These are phyloP conservation scores for Chlorella vulgaris DNA, from an alignment of 139 green algal genomes.

Conservation along the genomic window DNA sequence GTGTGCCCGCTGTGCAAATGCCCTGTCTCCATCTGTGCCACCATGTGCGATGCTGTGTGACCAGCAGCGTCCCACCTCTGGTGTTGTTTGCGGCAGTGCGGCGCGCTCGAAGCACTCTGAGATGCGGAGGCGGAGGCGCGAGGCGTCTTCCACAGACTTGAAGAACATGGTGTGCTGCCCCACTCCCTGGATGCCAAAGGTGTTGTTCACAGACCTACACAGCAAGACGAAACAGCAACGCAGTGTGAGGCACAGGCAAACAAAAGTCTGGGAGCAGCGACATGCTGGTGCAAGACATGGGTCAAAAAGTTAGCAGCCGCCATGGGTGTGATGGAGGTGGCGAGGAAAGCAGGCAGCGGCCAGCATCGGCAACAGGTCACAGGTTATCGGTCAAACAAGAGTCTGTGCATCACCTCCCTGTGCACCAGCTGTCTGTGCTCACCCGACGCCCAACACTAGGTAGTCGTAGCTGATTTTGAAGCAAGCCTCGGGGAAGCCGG, in stretches of 20 bases:
- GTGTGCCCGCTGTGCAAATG: no score
- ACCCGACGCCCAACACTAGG: slow-evolving; percentile 84
- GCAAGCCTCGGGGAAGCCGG: slow-evolving; percentile 77
- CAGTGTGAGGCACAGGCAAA: not conserved
- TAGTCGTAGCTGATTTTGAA: slow-evolving; percentile 90
- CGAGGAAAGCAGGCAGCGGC: no score
- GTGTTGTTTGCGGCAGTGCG: slow-evolving; percentile 66
- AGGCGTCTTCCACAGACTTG: slow-evolving; percentile 87
- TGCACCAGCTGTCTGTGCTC: not conserved
- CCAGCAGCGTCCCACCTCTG: slow-evolving; percentile 27
- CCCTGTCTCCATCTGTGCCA: no score
- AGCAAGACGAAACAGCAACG: not conserved
- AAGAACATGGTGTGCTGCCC: slow-evolving; percentile 87
- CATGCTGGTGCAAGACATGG: no score
- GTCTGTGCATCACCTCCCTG: not conserved
- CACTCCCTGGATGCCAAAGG: slow-evolving; percentile 89
- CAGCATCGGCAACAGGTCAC: no score
- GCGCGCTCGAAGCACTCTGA: slow-evolving; percentile 92
- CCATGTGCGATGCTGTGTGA: no score
- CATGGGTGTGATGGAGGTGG: no score
- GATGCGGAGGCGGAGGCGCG: slow-evolving; percentile 70
- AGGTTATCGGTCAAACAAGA: not conserved
- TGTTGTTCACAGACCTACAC: slow-evolving; percentile 83
- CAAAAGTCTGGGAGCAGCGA: no score
- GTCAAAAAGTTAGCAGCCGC: no score